Conservation (phyloP, 2,329 filamentous ascomycete species). For the Graphilbum sp. region DNA sequence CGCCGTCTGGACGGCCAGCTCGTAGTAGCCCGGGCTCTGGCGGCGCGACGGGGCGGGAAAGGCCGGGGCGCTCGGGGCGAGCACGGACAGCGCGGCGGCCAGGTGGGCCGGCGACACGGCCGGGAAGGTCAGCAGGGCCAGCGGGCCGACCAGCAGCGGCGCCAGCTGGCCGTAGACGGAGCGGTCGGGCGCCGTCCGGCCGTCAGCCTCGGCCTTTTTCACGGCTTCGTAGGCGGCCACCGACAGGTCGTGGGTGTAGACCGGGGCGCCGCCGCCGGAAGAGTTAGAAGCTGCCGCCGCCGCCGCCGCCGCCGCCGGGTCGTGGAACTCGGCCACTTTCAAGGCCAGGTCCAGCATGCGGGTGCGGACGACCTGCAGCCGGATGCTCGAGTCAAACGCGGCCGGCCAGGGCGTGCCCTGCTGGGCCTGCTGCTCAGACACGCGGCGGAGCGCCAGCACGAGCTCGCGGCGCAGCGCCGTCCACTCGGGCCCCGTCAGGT, state of each 20-base stretch:
- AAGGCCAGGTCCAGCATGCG: conserved; percentile 79
- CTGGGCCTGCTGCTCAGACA: conserved; percentile 14
- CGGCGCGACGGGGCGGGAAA: conserved; percentile 68
- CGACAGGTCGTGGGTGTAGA: conserved; percentile 37
- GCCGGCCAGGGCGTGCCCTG: conserved; percentile 13
- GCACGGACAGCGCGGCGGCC: conserved; percentile 61
- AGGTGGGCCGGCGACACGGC: conserved; percentile 70
- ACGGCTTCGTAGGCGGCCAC: conserved; percentile 28
- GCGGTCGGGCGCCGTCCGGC: conserved; percentile 15
- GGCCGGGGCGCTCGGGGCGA: conserved; percentile 51
- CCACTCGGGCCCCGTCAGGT: conserved; percentile 59
- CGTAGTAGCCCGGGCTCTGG: conserved; percentile 67
- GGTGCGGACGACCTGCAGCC: conserved; percentile 72
- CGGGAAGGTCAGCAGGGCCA: conserved; percentile 69
- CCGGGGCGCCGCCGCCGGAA: conserved; percentile 16
- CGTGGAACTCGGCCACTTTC: conserved; percentile 72
- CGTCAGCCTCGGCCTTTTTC: conserved; percentile 12
- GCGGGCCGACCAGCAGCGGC: conserved; percentile 64
- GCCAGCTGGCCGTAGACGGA: conserved; percentile 43
- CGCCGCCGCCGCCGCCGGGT: conserved; percentile 24
- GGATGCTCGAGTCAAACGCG: conserved; percentile 43
- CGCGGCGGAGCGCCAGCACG: conserved; percentile 25
- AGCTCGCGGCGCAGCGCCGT: conserved; percentile 56
- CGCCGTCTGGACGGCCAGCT: conserved; percentile 60
- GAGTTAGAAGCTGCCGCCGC: no score